phyloP scores from a whole-genome alignment of 2,329 filamentous ascomycete species.

The Mycosphaerelloides madeirae region DNA sequence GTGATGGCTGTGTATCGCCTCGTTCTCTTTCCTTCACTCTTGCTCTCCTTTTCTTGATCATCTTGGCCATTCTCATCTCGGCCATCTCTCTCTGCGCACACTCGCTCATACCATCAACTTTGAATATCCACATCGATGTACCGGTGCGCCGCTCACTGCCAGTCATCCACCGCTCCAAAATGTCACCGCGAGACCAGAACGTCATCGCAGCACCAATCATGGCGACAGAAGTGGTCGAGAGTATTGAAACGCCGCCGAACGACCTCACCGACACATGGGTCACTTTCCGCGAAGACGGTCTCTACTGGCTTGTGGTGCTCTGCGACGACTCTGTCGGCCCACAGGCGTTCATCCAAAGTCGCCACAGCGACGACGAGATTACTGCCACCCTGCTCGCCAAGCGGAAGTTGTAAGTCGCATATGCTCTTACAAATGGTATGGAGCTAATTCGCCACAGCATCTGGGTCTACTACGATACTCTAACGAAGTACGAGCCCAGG shows the following conservation, averaged over 20 bases:
- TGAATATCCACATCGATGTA: no score
- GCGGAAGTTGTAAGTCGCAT: slow-evolving; percentile 18
- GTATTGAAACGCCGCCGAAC: neutral
- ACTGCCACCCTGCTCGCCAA: slow-evolving; percentile 21
- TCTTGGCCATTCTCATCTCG: no score
- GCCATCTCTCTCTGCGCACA: no score
- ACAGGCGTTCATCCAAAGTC: slow-evolving; percentile 7
- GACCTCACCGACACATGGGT: slow-evolving; percentile 15
- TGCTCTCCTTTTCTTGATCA: no score
- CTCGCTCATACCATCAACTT: no score
- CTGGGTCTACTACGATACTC: slow-evolving; percentile 12
- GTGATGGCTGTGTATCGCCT: no score
- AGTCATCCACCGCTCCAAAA: neutral
- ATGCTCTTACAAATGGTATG: neutral
- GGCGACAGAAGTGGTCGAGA: neutral
- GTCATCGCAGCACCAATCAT: neutral
- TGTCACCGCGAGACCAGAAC: neutral
- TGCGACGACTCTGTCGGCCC: slow-evolving; percentile 14
- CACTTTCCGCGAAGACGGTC: slow-evolving; percentile 4
- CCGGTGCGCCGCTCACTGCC: no score
- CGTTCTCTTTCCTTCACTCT: no score
- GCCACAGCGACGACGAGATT: slow-evolving; percentile 4
- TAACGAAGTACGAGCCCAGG: slow-evolving; percentile 12
- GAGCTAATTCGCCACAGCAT: slow-evolving; percentile 10
- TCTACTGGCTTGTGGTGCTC: slow-evolving; percentile 22